Base-by-base conservation (phyloP, 2,329 filamentous ascomycete species). In the Stylonectria norvegica region DNA sequence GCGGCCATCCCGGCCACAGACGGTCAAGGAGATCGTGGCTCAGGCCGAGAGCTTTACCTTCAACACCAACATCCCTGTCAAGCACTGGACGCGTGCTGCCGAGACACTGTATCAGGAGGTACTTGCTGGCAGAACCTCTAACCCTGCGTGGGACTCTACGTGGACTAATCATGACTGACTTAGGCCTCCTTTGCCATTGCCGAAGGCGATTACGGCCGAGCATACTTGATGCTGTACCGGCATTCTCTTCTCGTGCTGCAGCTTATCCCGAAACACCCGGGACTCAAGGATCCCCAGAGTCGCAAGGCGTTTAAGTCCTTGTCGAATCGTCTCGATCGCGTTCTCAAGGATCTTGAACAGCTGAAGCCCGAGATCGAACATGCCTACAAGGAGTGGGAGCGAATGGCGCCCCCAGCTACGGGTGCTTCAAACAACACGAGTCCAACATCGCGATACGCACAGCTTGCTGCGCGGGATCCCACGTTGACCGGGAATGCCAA, bases 171-270 rank as follows among this genome's bases (percentile, higher is more conserved):
- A 28, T 40, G 23, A 17, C 10, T 14, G 22, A 39, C 27, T 40
- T 58, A 96, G 87, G 90, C 89, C 15, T 75, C 80, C 36, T 88
- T 91, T 54, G 95, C 95, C 60, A 77, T 93, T 56, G 77, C 78
- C 29, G 91, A 97, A 64, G 84, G 85, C 56, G 90, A 96, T 65
- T 81, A 89, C 49, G 81, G 89, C 55, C 85, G 93, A 59, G 87
- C 91, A 4, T 98, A 95, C 63, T 77, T 96, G 39, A 81, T 97
- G 43, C 78, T 95, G n/a, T 88, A 93, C 61, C 83, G 93, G 53
- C 89, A 95, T 66, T 89, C 89, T 8, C 76, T 84, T 38, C 80
- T 98, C n/a, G 79, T 95, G 17, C 70, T 95, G 19, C 78, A 88
- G 5, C 76, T 85, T 38, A 72, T 98, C 7, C 75, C 79, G 0